These are phyloP conservation scores for Apiotrichum domesticum DNA, from an alignment of 1,284 basidiomycete genomes.

Conservation along the genomic window DNA sequence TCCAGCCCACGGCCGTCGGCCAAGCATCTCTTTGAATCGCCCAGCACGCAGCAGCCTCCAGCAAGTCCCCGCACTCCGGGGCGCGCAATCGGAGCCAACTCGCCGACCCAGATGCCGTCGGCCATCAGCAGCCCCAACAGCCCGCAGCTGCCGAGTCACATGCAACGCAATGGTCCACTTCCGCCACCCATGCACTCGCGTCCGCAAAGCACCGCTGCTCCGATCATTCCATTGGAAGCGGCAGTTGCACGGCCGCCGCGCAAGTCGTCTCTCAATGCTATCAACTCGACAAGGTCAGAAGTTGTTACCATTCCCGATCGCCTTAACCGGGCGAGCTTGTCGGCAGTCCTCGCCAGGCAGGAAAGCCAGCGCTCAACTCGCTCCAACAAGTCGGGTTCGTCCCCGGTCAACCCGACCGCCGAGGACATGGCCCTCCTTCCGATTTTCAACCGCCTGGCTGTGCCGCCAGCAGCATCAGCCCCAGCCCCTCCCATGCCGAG, in stretches of 20 bases:
- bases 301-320: not conserved
- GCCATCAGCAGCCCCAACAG: no score
- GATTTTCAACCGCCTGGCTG: not conserved
- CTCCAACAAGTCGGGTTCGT: not conserved
- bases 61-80: no score
- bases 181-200: not conserved
- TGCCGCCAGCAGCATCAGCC: not conserved
- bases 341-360: not conserved
- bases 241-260: not conserved
- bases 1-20: not conserved
- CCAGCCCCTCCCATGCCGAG: not conserved
- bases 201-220: not conserved
- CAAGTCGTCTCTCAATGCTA: not conserved
- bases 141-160: no score
- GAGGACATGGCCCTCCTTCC: not conserved
- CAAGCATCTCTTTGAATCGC: not conserved
- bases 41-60: not conserved
- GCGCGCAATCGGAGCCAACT: no score
- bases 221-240: no score
- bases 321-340: not conserved
- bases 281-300: not conserved
- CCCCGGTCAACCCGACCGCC: not conserved
- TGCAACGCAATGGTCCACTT: no score
- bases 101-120: no score
- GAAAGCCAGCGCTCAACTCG: not conserved